Evolutionary conservation across 768 basidiomycete species (phyloP), one percentile per base, ranked within the genome.

Genomic region (Pleurotus eryngii): DNA sequence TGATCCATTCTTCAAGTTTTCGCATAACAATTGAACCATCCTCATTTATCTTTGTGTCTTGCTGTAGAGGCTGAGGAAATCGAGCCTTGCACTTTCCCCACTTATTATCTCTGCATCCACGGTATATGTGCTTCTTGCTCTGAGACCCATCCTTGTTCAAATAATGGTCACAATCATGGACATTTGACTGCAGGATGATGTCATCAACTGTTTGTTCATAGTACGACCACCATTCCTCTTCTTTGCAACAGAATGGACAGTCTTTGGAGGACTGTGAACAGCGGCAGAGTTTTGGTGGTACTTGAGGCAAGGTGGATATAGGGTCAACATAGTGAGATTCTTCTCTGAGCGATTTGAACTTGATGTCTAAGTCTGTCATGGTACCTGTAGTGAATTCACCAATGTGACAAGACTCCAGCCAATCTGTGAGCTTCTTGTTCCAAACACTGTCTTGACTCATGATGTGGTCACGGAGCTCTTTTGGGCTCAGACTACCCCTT

Each of bases 351-450:
- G 14, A 49, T 12, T 42, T 42, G 40, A 24, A n/a, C 5, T 43
- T 38, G 15, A 57, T 38, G 42, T 49, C 4, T 3, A 71, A 58
- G 0, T 66, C 57, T 5, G 59, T 60, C 26, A 61, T 49, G 0
- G 63, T 55, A 2, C 66, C 70, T 9, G 63, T 67, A 6, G 58
- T 14, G 48, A 73, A 72, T 35, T 74, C 67, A 5, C 74, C 76
- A 2, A 58, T 49, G 57, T 72, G 70, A 14, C 51, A 54, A 9
- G 55, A 54, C 53, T 76, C 74, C 3, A 78, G 42, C 58, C 72
- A 76, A n/a, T 58, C 27, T 0, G 75, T 55, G 2, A 76, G 22
- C 8, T 51, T 53, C 27, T 62, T 49, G 47, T 68, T 65, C 46
- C 46, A 46, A n/a, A 11, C 18, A 46, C n/a, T n/a, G 22, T 46